phyloP scores from a whole-genome alignment of 139 green algal species.

The Tetraselmis striata region DNA sequence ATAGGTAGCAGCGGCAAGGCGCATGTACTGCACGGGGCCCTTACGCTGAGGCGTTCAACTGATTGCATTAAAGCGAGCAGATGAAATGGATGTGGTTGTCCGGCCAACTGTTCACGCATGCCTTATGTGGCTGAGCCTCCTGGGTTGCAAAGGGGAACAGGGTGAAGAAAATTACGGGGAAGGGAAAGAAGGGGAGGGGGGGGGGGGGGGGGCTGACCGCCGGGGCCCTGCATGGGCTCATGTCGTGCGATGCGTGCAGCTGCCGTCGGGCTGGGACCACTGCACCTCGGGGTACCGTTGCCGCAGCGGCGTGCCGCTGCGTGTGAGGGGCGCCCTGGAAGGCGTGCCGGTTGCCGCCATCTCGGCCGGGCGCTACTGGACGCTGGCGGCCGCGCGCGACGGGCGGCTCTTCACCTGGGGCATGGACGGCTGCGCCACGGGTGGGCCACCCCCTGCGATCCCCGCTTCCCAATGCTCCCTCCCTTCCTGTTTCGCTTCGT shows the following conservation, averaged over 20 bases:
- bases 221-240: too few relatives aligned
- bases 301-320: background rate
- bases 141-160: too few relatives aligned
- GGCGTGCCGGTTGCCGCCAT: background rate
- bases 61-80: too few relatives aligned
- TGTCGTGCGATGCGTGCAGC: background rate
- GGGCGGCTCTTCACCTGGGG: slow-evolving; percentile 36
- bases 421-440: slow-evolving; percentile 33
- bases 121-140: too few relatives aligned
- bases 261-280: background rate
- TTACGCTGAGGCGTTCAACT: too few relatives aligned
- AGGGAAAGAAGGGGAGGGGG: too few relatives aligned
- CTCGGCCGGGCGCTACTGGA: slow-evolving; percentile 37
- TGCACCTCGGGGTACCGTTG: background rate
- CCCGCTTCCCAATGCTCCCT: background rate
- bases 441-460: background rate
- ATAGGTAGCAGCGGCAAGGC: too few relatives aligned
- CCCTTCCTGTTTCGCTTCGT: background rate
- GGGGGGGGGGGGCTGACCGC: too few relatives aligned
- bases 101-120: too few relatives aligned
- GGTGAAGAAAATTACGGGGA: too few relatives aligned
- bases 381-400: slow-evolving; percentile 13
- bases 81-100: too few relatives aligned
- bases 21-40: too few relatives aligned
- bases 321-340: background rate